Percentiles rank a stretch among this genome's conserved stretches.
Evolutionary conservation across 768 basidiomycete species (phyloP).

Genomic region (Kwoniella newhampshirensis): DNA sequence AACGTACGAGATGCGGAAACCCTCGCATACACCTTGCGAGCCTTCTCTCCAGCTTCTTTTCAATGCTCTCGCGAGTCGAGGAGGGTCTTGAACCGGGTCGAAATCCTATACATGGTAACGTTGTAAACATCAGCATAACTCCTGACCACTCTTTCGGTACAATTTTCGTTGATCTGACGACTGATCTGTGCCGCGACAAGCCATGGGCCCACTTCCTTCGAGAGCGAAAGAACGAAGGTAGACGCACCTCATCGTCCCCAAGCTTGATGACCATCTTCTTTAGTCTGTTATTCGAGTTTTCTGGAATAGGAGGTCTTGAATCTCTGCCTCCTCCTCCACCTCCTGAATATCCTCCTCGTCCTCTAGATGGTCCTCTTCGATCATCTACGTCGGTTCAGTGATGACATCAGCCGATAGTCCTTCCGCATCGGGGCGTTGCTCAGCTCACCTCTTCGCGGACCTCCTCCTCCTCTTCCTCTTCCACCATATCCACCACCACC

Average conservation of each 20-base stretch:
- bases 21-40: conserved; percentile 47
- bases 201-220: too few species aligned
- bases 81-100: conserved; percentile 51
- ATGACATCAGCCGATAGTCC: background rate
- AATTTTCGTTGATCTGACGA: too few species aligned
- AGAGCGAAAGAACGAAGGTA: background rate
- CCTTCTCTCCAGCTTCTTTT: conserved; percentile 48
- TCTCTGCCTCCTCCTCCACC: conserved; percentile 20
- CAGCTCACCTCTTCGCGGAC: background rate
- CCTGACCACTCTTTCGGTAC: background rate
- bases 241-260: conserved; percentile 50
- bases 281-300: conserved; percentile 37
- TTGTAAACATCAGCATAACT: too few species aligned
- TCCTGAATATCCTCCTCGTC: conserved; percentile 17
- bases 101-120: conserved; percentile 45
- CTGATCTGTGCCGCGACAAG: too few species aligned
- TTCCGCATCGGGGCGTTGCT: too few species aligned
- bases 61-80: conserved; percentile 45
- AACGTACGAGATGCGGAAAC: conserved; percentile 51
- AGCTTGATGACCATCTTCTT: conserved; percentile 51
- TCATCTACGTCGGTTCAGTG: conserved; percentile 8
- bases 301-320: conserved; percentile 26
- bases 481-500: background rate
- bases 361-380: conserved; percentile 23
- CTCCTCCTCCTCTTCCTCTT: background rate